Evolutionary conservation across 164 flowering plant genomes (phyloP), one percentile per base, ranked within the genome.

Genomic region (Liquidambar formosana): DNA sequence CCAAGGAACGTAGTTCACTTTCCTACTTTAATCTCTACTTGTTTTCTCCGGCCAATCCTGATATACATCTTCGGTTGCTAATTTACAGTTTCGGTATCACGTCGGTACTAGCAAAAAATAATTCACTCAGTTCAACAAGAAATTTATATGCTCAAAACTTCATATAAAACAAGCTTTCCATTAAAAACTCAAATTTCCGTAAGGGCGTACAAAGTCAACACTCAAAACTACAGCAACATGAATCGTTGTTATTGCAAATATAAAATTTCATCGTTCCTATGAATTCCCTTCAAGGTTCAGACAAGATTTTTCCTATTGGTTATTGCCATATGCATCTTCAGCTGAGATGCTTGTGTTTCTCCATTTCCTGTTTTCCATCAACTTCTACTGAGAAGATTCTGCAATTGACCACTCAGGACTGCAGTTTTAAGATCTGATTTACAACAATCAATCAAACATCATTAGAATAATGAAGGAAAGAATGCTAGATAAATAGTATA

Each of bases 341-440:
- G 25, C 51, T 48, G 16, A 44, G 43, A 58, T 64, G 69, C 25
- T 21, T 52, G 49, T 6, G 48, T 46, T 46, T 47, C 53, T 19
- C 11, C 15, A 64, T 21, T 51, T 33, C 41, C 41, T 25, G n/a
- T 19, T 18, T 25, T 48, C 58, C 64, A 70, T 73, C 74, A 67
- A 71, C 70, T 81, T 70, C 57, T 75, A 38, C 70, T 77, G 5
- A 91, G 92, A 78, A 83, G 91, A 22, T 80, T 83, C 81, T 86
- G 89, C 82, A 93, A 71, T 63, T 86, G 73, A 44, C 98, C 97
- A 63, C 76, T 83, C 61, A 63, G 26, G 51, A 84, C 81, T 6
- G 98, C 92, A 52, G 63, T 76, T 27, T 69, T 73, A 38, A 92
- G 89, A 87, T 93, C 96, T 93, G 83, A 66, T 46, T 68, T 60